phyloP scores from a whole-genome alignment of 2,329 filamentous ascomycete genomes.

The Verticillium zaregamsianum region DNA sequence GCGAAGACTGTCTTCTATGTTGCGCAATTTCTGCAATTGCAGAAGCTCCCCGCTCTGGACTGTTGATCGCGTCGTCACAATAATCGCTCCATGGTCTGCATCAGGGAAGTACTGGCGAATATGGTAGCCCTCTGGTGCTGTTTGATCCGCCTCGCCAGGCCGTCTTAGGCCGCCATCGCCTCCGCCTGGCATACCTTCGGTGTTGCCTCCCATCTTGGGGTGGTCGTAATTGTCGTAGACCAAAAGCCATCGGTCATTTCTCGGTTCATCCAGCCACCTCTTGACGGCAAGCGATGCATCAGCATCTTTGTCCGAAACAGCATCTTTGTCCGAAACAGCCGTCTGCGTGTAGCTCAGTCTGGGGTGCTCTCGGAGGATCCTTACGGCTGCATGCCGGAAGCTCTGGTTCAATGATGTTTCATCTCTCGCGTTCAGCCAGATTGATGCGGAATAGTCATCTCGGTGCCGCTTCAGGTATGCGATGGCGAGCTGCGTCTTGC shows the following conservation, averaged over 20 bases:
- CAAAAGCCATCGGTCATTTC: slow-evolving; percentile 33
- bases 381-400: background rate
- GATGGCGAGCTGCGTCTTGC: slow-evolving; percentile 39
- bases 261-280: slow-evolving; percentile 26
- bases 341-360: background rate
- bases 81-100: slow-evolving; percentile 32
- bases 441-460: slow-evolving; percentile 29
- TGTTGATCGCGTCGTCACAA: slow-evolving; percentile 35
- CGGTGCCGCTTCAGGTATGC: slow-evolving; percentile 28
- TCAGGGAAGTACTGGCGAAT: slow-evolving; percentile 25
- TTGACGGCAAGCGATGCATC: slow-evolving; percentile 27
- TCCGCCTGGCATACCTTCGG: background rate
- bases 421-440: slow-evolving; percentile 22
- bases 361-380: background rate
- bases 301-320: too few relatives aligned
- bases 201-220: slow-evolving; percentile 14
- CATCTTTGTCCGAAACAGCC: background rate
- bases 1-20: background rate
- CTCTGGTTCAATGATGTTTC: background rate
- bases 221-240: slow-evolving; percentile 39
- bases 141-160: slow-evolving; percentile 4
- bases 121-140: slow-evolving; percentile 16
- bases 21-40: background rate
- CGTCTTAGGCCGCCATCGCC: too few relatives aligned
- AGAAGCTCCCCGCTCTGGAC: slow-evolving; percentile 23